phyloP scores from a whole-genome alignment of 225 moss, liverwort and hornwort species.

The Ulota crispa region DNA sequence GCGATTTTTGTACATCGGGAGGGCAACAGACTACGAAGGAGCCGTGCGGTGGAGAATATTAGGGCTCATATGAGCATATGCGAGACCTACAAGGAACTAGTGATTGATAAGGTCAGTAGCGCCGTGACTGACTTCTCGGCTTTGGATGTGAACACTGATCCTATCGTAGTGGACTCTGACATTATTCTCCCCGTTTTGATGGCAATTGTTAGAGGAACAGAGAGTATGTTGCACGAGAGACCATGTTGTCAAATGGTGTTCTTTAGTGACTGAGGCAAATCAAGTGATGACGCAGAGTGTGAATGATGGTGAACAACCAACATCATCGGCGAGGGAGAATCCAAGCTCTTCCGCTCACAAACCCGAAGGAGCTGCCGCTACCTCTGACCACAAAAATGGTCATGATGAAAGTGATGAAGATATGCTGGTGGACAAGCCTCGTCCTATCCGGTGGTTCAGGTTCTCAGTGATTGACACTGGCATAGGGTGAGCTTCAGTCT shows the following conservation, averaged over 20 bases:
- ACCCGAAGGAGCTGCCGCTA: slow-evolving; percentile 32
- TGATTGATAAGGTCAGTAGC: slow-evolving; percentile 31
- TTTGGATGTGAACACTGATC: slow-evolving; percentile 17
- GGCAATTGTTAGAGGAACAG: slow-evolving; percentile 27
- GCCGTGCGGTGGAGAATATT: slow-evolving; percentile 47
- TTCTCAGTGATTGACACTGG: slow-evolving; percentile 55
- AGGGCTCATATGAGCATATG: slow-evolving; percentile 45
- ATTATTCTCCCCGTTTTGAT: slow-evolving; percentile 23
- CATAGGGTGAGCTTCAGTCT: slow-evolving; percentile 35
- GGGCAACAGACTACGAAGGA: slow-evolving; percentile 27
- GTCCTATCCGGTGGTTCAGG: slow-evolving; percentile 38
- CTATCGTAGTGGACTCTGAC: slow-evolving; percentile 18
- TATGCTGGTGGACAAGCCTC: slow-evolving; percentile 36
- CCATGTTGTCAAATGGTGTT: not conserved
- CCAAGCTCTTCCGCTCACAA: slow-evolving; percentile 2
- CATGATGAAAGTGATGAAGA: slow-evolving; percentile 43
- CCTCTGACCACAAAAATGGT: not conserved
- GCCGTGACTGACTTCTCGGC: slow-evolving; percentile 9
- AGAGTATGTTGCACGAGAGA: slow-evolving; percentile 9
- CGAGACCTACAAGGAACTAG: slow-evolving; percentile 35
- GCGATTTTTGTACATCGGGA: slow-evolving; percentile 28
- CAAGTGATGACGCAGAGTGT: slow-evolving; percentile 32
- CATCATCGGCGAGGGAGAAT: slow-evolving; percentile 20
- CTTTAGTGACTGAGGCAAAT: slow-evolving; percentile 25
- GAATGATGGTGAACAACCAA: slow-evolving; percentile 8